Base-by-base conservation (phyloP, 2,329 filamentous ascomycete genomes). In the Amphichorda felina region DNA sequence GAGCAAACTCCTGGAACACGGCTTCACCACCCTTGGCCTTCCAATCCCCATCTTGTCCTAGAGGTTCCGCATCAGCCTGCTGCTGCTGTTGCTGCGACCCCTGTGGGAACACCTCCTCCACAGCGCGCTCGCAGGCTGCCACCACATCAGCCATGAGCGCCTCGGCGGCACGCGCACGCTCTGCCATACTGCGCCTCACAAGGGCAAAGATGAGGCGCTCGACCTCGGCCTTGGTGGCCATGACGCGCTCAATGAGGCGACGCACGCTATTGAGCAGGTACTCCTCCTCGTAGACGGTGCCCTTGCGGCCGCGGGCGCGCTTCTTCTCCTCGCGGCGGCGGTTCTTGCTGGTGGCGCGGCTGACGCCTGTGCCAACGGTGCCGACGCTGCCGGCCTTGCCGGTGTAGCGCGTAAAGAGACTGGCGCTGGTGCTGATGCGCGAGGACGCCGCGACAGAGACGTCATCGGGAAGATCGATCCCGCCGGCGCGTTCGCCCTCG, bases 241-340 rank as follows among this genome's bases (percentile, higher is more conserved):
- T 86, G 16, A 94, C 75, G 25, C 88, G 71, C 54, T 94, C 86
- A 11, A 94, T 74, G 24, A 98, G 68, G 17, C 91, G 70, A 10
- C 80, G 74, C 25, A 96, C 78, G 45, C 81, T 89, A 55, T 88
- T 91, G 39, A 94, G 79, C 5, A 98, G 72, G 56, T 98, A 98
- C 57, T 96, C 91, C 53, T 96, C 89, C 57, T 98, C 91, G 56
- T 98, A 98, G 5, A 98, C 84, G 13, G 85, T 94, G 9, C 91
- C 91, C 65, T 96, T 96, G 56, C 94, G 89, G 17, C 91, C 91
- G 7, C 86, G 69, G 1, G 91, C 91, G 13, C 89, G 77, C 70
- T 98, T 98, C 56, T 94, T 78, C 66, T 98, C 91, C 58, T 98
- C 91, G 15, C 87, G 72, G 17, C 81, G 70, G 35, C 87, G 77